Percentiles rank a stretch among this genome's conserved stretches.
phyloP scores from a whole-genome alignment of 306 rosid species.

The Hippophae rhamnoides region DNA sequence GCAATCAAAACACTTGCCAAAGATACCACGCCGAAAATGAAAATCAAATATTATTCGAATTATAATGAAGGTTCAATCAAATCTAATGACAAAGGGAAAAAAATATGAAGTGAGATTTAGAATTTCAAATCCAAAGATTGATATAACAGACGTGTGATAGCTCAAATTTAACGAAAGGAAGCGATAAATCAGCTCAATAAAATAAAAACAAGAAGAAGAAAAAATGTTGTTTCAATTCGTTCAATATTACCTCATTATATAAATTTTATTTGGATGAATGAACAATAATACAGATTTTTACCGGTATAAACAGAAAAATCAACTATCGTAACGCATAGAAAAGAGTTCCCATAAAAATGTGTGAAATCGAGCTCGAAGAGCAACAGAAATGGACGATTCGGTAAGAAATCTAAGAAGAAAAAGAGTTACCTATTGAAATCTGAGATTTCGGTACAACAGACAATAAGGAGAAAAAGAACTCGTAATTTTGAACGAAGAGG shows the following conservation, averaged over 20 bases:
- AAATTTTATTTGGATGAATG: slow-evolving; percentile 1
- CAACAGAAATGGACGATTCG: slow-evolving; percentile 4
- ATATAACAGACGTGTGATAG: background rate
- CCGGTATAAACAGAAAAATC: background rate
- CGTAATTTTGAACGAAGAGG: slow-evolving; percentile 4
- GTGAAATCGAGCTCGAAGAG: slow-evolving; percentile 10
- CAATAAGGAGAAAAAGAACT: slow-evolving; percentile 12
- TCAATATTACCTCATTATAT: background rate
- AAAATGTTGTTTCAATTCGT: background rate
- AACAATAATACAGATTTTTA: background rate
- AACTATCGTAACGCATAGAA: background rate
- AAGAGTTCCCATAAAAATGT: background rate
- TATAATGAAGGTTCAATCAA: background rate
- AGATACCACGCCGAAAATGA: background rate
- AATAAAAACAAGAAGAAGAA: background rate
- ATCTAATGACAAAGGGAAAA: background rate
- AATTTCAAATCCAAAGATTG: background rate
- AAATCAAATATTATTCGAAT: background rate
- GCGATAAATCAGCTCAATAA: background rate
- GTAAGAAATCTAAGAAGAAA: background rate
- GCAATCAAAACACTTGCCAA: too few species aligned
- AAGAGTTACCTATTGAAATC: slow-evolving; percentile 15
- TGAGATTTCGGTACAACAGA: background rate
- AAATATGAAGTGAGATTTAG: background rate
- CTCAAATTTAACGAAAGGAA: background rate